These are phyloP conservation scores for Colletotrichum godetiae DNA, from an alignment of 2,329 filamentous ascomycete species.

Conservation along the genomic window DNA sequence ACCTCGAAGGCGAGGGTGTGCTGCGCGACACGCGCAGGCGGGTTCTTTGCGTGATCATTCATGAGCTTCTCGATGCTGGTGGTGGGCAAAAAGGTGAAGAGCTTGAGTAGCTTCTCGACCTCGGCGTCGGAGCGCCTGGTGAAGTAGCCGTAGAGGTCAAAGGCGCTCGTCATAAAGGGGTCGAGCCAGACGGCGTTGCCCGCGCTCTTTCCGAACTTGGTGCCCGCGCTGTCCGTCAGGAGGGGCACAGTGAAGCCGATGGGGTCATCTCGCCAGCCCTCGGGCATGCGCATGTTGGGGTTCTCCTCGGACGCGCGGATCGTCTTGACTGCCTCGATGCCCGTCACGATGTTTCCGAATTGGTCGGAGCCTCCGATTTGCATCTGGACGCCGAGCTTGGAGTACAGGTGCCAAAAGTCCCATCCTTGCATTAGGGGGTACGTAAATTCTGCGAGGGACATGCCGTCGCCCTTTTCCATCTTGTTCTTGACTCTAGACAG, in stretches of 20 bases:
- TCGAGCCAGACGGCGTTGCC: conserved; percentile 97
- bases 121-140: conserved; percentile 84
- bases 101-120: conserved; percentile 83
- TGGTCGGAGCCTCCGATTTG: conserved; percentile 97
- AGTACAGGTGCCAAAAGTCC: conserved; percentile 94
- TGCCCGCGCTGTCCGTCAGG: conserved; percentile 84
- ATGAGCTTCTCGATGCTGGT: conserved; percentile 76
- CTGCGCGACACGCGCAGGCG: conserved; percentile 81
- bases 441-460: conserved; percentile 93
- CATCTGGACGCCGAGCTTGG: conserved; percentile 74
- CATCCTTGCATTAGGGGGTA: conserved; percentile 95
- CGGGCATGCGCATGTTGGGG: conserved; percentile 51
- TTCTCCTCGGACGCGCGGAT: conserved; percentile 70
- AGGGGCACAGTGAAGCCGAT: conserved; percentile 93
- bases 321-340: conserved; percentile 85
- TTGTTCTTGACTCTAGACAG: conserved; percentile 76
- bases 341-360: conserved; percentile 94
- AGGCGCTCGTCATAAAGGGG: conserved; percentile 79
- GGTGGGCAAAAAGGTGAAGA: conserved; percentile 89
- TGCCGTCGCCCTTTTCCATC: conserved; percentile 86
- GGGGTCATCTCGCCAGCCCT: conserved; percentile 64
- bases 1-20: conserved; percentile 87
- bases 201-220: conserved; percentile 94
- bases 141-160: conserved; percentile 93
- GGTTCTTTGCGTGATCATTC: conserved; percentile 73